Percentiles rank a stretch among this genome's conserved stretches.
Evolutionary conservation across 371 early-diverging fungal species (phyloP).

Genomic region (Mucor ambiguus): DNA sequence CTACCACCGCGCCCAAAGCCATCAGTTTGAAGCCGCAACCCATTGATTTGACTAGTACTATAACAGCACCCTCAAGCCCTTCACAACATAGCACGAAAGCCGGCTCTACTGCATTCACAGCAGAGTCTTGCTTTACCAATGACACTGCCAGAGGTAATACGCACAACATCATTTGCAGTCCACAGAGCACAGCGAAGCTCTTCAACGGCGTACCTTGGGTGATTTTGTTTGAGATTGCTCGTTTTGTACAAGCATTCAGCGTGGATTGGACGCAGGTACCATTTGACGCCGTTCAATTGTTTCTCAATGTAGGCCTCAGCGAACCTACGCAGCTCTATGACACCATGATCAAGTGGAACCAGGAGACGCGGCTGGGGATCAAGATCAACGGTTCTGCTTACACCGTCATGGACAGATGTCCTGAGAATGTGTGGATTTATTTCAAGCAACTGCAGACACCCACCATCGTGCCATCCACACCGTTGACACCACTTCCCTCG

Average conservation of each 20-base stretch:
- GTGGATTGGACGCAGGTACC: slow-evolving; percentile 32
- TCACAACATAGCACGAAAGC: not conserved
- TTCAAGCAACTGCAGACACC: slow-evolving; percentile 5
- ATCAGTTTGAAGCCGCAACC: not conserved
- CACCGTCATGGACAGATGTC: slow-evolving; percentile 35
- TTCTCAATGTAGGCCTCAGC: slow-evolving; percentile 19
- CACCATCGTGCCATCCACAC: not conserved
- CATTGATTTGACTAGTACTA: not conserved
- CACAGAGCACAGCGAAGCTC: slow-evolving; percentile 11
- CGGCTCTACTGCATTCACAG: not conserved
- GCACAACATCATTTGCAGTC: slow-evolving; percentile 17
- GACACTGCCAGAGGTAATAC: not conserved
- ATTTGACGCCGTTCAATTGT: slow-evolving; percentile 32
- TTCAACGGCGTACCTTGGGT: slow-evolving; percentile 30
- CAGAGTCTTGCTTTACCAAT: slow-evolving; percentile 13
- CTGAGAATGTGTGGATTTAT: slow-evolving; percentile 38
- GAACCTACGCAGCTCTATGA: slow-evolving; percentile 30
- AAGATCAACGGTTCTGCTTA: slow-evolving; percentile 13
- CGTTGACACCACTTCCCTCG: not conserved
- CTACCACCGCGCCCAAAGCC: not conserved
- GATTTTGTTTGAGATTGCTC: slow-evolving; percentile 36
- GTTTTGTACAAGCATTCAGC: slow-evolving; percentile 26
- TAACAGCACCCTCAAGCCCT: not conserved
- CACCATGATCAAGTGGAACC: slow-evolving; percentile 40
- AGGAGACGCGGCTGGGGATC: slow-evolving; percentile 12